Conservation (phyloP, 106 monocot genomes). For the Phalaenopsis equestris region DNA sequence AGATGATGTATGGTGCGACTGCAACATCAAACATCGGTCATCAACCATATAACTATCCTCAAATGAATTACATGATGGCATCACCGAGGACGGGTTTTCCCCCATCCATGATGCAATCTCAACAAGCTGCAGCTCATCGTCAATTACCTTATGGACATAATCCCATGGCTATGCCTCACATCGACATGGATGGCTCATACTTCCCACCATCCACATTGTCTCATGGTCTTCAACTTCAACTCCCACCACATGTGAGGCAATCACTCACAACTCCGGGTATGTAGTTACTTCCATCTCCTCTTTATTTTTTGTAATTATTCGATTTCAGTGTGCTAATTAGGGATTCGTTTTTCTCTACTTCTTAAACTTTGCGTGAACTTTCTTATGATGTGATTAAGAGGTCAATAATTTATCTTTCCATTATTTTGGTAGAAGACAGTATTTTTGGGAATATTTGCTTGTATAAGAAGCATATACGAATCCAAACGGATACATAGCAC, state of each 20-base stretch:
- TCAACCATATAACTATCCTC: constrained; percentile 5
- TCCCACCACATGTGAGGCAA: not conserved
- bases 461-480: too few species aligned
- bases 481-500: too few species aligned
- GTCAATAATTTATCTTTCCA: too few species aligned
- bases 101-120: constrained; percentile 2
- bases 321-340: too few species aligned
- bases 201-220: not conserved
- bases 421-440: too few species aligned
- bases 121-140: not conserved
- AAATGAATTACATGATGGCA: not conserved
- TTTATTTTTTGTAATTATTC: too few species aligned
- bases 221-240: constrained; percentile 3
- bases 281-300: too few species aligned
- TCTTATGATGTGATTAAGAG: too few species aligned
- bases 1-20: constrained; percentile 9
- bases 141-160: not conserved
- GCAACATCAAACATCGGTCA: not conserved
- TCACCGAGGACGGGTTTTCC: constrained; percentile 6
- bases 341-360: too few species aligned
- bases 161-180: not conserved
- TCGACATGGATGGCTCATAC: constrained; percentile 2
- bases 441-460: too few species aligned
- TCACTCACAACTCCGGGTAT: constrained; percentile 2
- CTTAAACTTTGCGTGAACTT: too few species aligned